Evolutionary conservation across 805 yeast genomes (phyloP), one percentile per base, ranked within the genome.

Genomic region (Torulaspora microellipsoides): DNA sequence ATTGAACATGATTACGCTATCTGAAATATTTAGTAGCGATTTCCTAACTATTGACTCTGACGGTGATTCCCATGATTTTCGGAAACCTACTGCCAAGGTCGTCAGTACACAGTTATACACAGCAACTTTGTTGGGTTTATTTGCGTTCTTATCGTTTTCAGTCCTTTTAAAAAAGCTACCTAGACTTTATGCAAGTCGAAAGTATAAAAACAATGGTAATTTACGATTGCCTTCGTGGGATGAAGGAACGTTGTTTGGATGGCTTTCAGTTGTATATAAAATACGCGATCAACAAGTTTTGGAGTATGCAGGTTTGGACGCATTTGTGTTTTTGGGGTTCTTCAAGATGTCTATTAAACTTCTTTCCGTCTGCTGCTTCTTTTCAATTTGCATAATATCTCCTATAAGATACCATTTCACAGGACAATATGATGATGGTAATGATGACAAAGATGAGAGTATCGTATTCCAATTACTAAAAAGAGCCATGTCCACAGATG

Each of bases 271-370:
- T 0, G 67, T 91, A 11, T 77, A 76, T 58, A 64, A 64, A 10
- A 80, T 90, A 14, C 70, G 74, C 20, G 98, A 91, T 53, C 72
- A 76, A 12, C 89, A 88, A 45, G 76, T 93, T 2, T 71, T 91
- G 39, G 91, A 88, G 48, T 83, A 82, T 56, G 96, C 97, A 2
- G 99, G 99, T 0, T 66, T 91, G 34, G 99, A 91, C 67, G 97
- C 97, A 0, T 89, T 77, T 66, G 98, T 93, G 37, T 91, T 86
- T 58, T 66, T 91, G 27, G 89, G 89, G 3, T 90, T 91, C 61
- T 93, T 93, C 75, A 83, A 85, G 48, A 86, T 89, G 85, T 77
- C 93, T 48, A 85, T 90, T 38, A 78, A 79, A 59, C 68, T 86
- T 8, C 64, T 91, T 17, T 65, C 77, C 2, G 66, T 77, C 1